Evolutionary conservation across 257 asterid genomes (phyloP).

Genomic region (Anisodus acutangulus): DNA sequence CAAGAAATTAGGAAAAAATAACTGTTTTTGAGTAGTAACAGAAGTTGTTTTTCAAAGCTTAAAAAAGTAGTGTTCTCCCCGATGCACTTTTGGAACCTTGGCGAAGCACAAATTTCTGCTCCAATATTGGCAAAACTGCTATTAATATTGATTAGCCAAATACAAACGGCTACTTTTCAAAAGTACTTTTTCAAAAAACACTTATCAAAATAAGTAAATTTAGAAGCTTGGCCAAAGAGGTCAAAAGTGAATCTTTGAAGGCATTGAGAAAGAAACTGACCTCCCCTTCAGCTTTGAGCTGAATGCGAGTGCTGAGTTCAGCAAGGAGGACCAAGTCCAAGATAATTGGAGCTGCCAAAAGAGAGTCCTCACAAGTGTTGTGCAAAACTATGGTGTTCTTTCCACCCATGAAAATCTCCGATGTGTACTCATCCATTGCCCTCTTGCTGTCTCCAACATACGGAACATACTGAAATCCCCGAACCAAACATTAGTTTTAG

Average conservation of each 20-base stretch:
- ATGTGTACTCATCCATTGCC: slow-evolving; percentile 98
- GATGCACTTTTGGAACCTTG: too few species aligned
- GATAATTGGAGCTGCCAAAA: slow-evolving; percentile 94
- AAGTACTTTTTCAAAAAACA: too few species aligned
- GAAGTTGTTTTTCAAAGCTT: too few species aligned
- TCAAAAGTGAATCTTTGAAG: background rate
- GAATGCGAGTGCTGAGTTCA: slow-evolving; percentile 91
- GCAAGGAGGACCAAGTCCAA: slow-evolving; percentile 96
- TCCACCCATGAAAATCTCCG: slow-evolving; percentile 99
- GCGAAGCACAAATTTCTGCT: too few species aligned
- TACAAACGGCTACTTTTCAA: too few species aligned
- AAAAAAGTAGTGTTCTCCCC: too few species aligned
- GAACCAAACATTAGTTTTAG: background rate
- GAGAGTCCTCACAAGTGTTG: slow-evolving; percentile 97
- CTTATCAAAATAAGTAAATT: too few species aligned
- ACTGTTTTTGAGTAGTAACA: too few species aligned
- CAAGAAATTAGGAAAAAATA: too few species aligned
- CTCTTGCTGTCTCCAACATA: slow-evolving; percentile 98
- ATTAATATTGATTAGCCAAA: too few species aligned
- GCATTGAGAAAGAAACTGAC: slow-evolving; percentile 38
- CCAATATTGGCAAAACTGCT: too few species aligned
- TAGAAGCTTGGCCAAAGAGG: too few species aligned
- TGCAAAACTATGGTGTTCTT: slow-evolving; percentile 88
- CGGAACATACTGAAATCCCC: slow-evolving; percentile 72
- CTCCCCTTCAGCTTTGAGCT: slow-evolving; percentile 82